Evolutionary conservation across 352 stramenopile genomes (phyloP), one percentile per base, ranked within the genome.

Genomic region (Phytophthora citricola): DNA sequence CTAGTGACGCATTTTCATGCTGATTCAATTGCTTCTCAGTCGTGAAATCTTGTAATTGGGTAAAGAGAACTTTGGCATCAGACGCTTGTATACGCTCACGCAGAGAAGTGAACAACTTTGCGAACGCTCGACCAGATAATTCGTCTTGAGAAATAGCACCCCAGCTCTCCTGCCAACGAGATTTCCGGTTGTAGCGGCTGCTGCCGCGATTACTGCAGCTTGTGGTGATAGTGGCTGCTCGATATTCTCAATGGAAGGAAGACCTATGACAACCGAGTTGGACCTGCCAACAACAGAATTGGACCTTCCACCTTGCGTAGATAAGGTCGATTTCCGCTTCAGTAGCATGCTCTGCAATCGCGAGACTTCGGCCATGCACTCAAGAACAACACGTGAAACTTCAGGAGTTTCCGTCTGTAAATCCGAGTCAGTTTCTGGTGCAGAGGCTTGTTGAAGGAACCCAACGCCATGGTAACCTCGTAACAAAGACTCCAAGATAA

Each of bases 401-500:
- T 26, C 49, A 40, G 45, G 5, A 3, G n/a, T 4, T 55, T 51
- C 40, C 26, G 26, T 44, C 27, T 54, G 36, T 10, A 20, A 10
- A 4, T 15, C 9, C 4, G 50, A 47, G 34, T 31, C 56, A 36
- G 24, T 1, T 48, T 65, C 54, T 20, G 41, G 22, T 43, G 17
- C 5, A 36, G 50, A 41, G 12, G 31, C 40, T 9, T 86, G 71
- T 64, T 93, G 85, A 36, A 91, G 59, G 36, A 87, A 93, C 0
- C 85, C 85, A 34, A 90, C 71, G 40, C 67, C 78, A 60, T 91
- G 79, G 43, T 84, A 88, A 9, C 76, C 76, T 9, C 85, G 76
- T 20, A 93, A 55, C 15, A 93, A 63, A 14, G 85, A 91, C 54
- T 91, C 83, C 11, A 93, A 71, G 8, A 93, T 76, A 20, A 91